These are phyloP conservation scores for Lichtheimia ornata DNA, from an alignment of 371 early-diverging fungal species.

Conservation along the genomic window DNA sequence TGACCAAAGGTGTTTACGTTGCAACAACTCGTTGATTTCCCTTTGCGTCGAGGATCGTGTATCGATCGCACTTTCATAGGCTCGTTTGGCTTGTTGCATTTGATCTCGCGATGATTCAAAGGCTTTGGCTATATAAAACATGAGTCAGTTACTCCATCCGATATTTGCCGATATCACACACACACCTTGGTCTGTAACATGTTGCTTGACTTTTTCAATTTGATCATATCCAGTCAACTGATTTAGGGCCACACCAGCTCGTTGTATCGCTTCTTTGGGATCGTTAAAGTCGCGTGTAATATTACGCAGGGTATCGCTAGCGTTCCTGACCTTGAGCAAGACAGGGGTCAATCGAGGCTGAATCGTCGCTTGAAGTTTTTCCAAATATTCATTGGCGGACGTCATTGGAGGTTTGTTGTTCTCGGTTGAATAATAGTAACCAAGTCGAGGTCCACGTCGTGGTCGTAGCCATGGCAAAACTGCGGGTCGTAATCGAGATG, in stretches of 20 bases:
- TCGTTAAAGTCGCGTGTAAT: slow-evolving; percentile 45
- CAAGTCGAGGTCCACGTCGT: too few relatives aligned
- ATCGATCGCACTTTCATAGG: slow-evolving; percentile 71
- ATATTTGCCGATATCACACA: not conserved
- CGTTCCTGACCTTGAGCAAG: slow-evolving; percentile 24
- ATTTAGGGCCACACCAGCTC: slow-evolving; percentile 65
- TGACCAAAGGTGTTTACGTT: slow-evolving; percentile 86
- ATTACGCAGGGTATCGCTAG: slow-evolving; percentile 30
- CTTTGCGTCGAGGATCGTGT: slow-evolving; percentile 77
- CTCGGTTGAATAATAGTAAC: not conserved
- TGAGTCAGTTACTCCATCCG: not conserved
- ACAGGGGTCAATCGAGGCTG: slow-evolving; percentile 33
- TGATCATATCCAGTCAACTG: slow-evolving; percentile 81
- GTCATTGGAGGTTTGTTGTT: not conserved
- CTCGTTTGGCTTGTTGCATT: slow-evolving; percentile 67
- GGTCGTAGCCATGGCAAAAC: too few relatives aligned
- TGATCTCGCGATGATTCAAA: slow-evolving; percentile 55
- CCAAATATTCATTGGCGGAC: slow-evolving; percentile 20
- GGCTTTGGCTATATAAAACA: slow-evolving; percentile 44
- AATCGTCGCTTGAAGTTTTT: slow-evolving; percentile 29
- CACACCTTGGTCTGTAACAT: slow-evolving; percentile 70
- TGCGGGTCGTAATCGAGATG: too few relatives aligned
- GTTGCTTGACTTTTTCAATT: slow-evolving; percentile 72
- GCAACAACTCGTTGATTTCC: slow-evolving; percentile 85
- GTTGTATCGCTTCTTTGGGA: slow-evolving; percentile 48